Percentiles rank a stretch among this genome's conserved stretches.
These are phyloP conservation scores for Gnetum montanum DNA, from an alignment of 75 land plant genomes.

Conservation along the genomic window DNA sequence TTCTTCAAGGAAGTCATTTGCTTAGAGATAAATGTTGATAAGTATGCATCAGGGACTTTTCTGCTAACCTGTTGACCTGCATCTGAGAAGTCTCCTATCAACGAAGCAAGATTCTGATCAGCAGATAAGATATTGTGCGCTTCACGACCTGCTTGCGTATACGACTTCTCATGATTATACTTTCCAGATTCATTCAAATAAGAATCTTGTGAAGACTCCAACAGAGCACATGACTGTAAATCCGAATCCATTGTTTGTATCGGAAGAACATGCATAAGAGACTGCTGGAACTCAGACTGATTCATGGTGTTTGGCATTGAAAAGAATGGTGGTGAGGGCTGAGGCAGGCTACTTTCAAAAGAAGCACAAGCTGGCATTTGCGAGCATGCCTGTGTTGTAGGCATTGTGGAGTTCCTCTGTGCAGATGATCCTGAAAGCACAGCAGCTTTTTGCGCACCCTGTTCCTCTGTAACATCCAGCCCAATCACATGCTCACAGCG, in stretches of 20 bases:
- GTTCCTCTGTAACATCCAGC: constrained; percentile 12
- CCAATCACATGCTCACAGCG: constrained; percentile 29
- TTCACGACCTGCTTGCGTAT: not conserved
- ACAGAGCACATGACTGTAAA: not conserved
- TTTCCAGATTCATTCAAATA: not conserved
- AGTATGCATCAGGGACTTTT: not conserved
- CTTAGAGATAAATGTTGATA: not conserved
- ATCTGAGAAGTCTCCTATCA: not conserved
- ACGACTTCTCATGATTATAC: not conserved
- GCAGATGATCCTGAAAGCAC: too few relatives aligned
- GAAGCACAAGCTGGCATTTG: too few relatives aligned
- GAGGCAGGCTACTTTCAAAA: constrained; percentile 8
- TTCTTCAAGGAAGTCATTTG: not conserved
- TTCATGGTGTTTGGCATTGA: constrained; percentile 9
- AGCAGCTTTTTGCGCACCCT: constrained; percentile 10
- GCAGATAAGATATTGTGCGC: not conserved
- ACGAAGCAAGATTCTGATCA: not conserved
- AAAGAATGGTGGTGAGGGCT: constrained; percentile 20
- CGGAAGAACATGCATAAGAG: constrained; percentile 1
- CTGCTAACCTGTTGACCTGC: not conserved
- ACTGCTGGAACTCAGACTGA: constrained; percentile 13
- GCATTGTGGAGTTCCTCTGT: too few relatives aligned
- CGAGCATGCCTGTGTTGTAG: too few relatives aligned
- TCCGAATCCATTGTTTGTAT: constrained; percentile 9
- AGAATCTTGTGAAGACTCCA: not conserved